Evolutionary conservation across 2,329 filamentous ascomycete genomes (phyloP).

Genomic region (Pseudocercospora fijiensis): DNA sequence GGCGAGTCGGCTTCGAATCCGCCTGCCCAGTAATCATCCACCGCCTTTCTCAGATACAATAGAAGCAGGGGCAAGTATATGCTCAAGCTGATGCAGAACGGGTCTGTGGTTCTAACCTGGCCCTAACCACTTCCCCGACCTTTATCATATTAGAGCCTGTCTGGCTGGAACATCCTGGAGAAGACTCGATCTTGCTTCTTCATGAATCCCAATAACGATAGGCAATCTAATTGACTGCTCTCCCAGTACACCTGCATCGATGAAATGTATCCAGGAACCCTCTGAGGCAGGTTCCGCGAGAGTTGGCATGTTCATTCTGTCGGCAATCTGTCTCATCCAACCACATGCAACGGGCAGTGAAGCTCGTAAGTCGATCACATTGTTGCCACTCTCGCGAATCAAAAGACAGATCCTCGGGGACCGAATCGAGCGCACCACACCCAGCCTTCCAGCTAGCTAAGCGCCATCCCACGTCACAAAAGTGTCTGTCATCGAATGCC

Average conservation of each 20-base stretch:
- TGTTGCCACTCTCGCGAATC: background rate
- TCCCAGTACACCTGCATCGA: background rate
- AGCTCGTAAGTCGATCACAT: background rate
- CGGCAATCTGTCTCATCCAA: background rate
- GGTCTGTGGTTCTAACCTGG: too few species aligned
- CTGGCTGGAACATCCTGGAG: background rate
- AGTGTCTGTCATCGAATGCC: background rate
- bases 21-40: background rate
- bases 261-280: background rate
- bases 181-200: background rate
- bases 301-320: background rate
- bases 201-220: background rate
- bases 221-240: background rate
- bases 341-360: background rate
- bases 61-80: too few species aligned
- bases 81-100: too few species aligned
- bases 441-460: background rate
- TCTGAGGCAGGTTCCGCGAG: background rate
- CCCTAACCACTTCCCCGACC: background rate
- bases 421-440: background rate
- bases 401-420: background rate
- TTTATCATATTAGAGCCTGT: background rate
- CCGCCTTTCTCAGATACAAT: too few species aligned
- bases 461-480: background rate
- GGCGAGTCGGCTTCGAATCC: background rate